phyloP scores from a whole-genome alignment of 257 asterid genomes.

The Osmanthus fragrans region DNA sequence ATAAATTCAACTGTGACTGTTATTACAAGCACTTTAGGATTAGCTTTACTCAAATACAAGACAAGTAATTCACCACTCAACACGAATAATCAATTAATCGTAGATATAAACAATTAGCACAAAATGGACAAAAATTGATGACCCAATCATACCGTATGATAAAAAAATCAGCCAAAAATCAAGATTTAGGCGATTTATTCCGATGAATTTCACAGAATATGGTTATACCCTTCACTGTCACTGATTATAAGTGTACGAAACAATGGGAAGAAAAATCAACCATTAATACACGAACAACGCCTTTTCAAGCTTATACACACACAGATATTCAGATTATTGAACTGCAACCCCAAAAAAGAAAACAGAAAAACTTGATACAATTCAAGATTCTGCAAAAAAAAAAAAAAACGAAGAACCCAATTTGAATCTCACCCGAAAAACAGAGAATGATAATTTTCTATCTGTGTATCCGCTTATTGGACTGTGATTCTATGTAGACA shows the following conservation, averaged over 20 bases:
- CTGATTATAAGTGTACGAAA: not conserved
- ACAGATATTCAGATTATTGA: slow-evolving; percentile 8
- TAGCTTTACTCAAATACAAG: not conserved
- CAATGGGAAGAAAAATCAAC: not conserved
- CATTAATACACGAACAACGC: slow-evolving; percentile 9
- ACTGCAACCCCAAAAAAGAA: slow-evolving; percentile 5
- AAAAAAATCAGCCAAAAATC: not conserved
- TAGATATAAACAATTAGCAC: slow-evolving; percentile 2
- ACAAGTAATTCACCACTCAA: not conserved
- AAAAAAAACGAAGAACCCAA: not conserved
- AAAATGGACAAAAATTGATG: slow-evolving; percentile 2
- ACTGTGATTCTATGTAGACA: not conserved
- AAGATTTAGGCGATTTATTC: not conserved
- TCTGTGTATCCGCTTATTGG: not conserved
- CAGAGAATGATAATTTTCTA: not conserved
- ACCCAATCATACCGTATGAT: not conserved
- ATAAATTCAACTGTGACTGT: not conserved
- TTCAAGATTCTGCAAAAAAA: not conserved
- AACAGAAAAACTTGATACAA: not conserved
- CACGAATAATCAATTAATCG: not conserved
- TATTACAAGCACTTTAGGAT: too few species aligned
- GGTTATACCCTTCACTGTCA: too few species aligned
- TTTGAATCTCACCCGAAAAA: slow-evolving; percentile 29
- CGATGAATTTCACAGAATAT: not conserved
- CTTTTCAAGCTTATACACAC: slow-evolving; percentile 14